Evolutionary conservation across 2,329 filamentous ascomycete species (phyloP), one percentile per base, ranked within the genome.

Genomic region (Alternaria hordeiaustralica): DNA sequence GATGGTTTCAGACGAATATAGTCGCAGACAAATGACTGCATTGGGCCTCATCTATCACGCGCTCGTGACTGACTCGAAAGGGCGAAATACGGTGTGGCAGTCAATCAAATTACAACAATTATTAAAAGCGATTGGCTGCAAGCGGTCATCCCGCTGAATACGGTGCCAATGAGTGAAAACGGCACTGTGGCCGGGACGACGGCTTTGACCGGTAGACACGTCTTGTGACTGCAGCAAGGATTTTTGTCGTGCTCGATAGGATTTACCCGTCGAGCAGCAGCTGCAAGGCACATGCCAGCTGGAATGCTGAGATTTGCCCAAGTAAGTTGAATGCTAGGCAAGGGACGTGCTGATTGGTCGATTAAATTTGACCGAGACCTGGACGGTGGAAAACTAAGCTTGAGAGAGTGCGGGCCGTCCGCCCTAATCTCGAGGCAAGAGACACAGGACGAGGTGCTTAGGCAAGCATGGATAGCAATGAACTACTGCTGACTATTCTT

Each of bases 161-260:
- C 61, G 63, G 50, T 65, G 28, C 61, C 60, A 57, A 67, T 65
- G 63, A 69, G 61, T 61, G 64, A 71, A 62, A 45, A 66, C 61
- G 66, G 65, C 59, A 65, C 54, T 53, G 58, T 44, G 55, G 54
- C 47, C 58, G 64, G 55, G 65, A 68, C 64, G 61, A 68, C 65
- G 64, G 66, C 59, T 70, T 64, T 73, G 71, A 74, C 72, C 70
- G 71, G 70, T 71, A 64, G 64, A 54, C 60, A 57, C 55, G 73
- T 75, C 76, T 74, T 75, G 72, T 79, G 77, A 79, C 72, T 69
- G 66, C 67, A 62, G 65, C 66, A 70, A 69, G 69, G 72, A 71
- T 69, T 61, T 36, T 63, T 51, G 45, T 61, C 64, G 66, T 64
- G 59, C 47, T 64, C 61, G 63, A 57, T 60, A 65, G 68, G 74